Evolutionary conservation across 2,329 filamentous ascomycete genomes (phyloP).

Genomic region (Sporothrix variecibatus): DNA sequence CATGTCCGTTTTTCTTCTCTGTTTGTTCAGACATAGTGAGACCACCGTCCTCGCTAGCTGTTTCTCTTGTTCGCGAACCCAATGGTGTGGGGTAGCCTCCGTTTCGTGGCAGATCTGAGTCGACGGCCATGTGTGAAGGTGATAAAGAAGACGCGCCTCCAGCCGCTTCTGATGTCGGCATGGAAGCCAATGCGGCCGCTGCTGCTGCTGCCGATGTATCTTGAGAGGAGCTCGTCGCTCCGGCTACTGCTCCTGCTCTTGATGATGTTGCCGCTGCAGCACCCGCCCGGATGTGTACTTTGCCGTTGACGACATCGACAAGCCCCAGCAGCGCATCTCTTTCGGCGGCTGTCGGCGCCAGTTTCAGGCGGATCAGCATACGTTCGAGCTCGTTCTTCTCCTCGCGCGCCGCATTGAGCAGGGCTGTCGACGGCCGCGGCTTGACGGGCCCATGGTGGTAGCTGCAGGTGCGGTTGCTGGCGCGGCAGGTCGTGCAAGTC

Average conservation of each 20-base stretch:
- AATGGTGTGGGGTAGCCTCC: conserved; percentile 10
- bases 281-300: conserved; percentile 4
- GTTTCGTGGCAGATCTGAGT: neutral
- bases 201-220: neutral
- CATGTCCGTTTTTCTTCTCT: neutral
- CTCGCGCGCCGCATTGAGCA: conserved; percentile 23
- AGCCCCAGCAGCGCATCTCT: conserved; percentile 9
- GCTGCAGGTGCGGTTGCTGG: conserved; percentile 25
- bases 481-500: conserved; percentile 21
- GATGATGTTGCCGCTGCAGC: neutral
- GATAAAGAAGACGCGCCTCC: neutral
- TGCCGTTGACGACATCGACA: conserved; percentile 16
- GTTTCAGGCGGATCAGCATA: conserved; percentile 21
- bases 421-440: conserved; percentile 25
- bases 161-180: conserved; percentile 6
- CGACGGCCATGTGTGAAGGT: neutral
- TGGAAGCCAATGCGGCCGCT: neutral
- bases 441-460: conserved; percentile 22
- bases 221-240: neutral
- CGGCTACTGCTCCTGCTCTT: neutral
- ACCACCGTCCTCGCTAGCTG: neutral
- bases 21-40: neutral
- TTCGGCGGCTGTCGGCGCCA: neutral
- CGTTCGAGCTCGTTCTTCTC: conserved; percentile 22
- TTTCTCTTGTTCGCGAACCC: conserved; percentile 5